Percentiles rank a stretch among this genome's conserved stretches.
Evolutionary conservation across 805 yeast species (phyloP).

Genomic region (Saccharomycopsis amapae): DNA sequence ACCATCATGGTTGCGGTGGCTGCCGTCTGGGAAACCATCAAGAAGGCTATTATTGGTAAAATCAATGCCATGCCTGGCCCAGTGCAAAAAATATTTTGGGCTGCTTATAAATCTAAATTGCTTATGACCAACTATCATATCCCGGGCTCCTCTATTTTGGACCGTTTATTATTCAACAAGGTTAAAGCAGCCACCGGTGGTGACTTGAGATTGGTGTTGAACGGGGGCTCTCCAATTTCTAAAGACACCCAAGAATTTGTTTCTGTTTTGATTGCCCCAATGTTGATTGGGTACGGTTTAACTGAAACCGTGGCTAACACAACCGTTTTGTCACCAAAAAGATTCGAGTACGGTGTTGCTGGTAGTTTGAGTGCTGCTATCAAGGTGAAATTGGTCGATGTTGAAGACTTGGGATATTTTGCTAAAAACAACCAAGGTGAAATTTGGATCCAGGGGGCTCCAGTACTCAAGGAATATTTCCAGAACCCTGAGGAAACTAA

Average conservation of each 20-base stretch:
- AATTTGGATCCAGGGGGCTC: conserved; percentile 67
- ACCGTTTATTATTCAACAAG: conserved; percentile 71
- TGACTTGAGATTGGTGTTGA: conserved; percentile 57
- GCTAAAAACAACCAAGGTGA: conserved; percentile 94
- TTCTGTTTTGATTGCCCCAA: conserved; percentile 67
- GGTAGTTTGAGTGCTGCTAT: conserved; percentile 81
- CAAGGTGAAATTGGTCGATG: conserved; percentile 86
- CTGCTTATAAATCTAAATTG: conserved; percentile 69
- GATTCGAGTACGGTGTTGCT: conserved; percentile 65
- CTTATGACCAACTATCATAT: conserved; percentile 55
- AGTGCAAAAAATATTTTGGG: conserved; percentile 82
- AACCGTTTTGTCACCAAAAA: conserved; percentile 54
- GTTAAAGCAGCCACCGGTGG: conserved; percentile 96
- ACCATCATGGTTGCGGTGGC: conserved; percentile 98
- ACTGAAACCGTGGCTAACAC: conserved; percentile 95
- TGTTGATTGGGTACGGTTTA: conserved; percentile 92
- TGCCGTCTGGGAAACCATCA: conserved; percentile 94
- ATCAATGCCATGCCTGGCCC: conserved; percentile 57
- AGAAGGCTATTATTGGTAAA: conserved; percentile 83
- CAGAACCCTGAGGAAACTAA: conserved; percentile 76
- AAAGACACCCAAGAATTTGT: conserved; percentile 76
- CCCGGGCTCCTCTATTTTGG: conserved; percentile 70
- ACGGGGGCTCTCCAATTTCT: conserved; percentile 92
- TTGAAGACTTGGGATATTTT: conserved; percentile 81
- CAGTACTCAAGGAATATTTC: conserved; percentile 72